Conservation (phyloP, 2,329 filamentous ascomycete genomes). For the Trichoderma sp. region DNA sequence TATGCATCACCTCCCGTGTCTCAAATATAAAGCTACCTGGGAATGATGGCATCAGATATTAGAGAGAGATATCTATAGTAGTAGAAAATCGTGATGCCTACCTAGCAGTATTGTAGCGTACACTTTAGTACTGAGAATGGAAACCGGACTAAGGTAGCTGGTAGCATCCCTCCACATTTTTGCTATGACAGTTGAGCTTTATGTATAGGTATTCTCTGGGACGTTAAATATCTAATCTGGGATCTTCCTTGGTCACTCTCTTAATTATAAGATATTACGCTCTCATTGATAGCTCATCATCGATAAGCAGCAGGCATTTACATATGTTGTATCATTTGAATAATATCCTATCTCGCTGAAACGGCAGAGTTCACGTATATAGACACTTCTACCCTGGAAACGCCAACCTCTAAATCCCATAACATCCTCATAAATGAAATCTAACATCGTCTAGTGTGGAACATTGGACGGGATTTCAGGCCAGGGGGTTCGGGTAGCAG, state of each 20-base stretch:
- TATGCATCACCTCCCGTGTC: not conserved
- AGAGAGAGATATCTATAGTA: not conserved
- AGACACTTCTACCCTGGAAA: not conserved
- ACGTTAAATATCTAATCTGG: not conserved
- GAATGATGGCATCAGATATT: not conserved
- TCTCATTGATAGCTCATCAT: not conserved
- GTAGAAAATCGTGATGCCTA: not conserved
- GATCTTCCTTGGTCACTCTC: not conserved
- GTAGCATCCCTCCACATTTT: not conserved
- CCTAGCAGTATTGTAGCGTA: not conserved
- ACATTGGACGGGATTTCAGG: slow-evolving; percentile 12
- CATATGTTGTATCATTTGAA: not conserved
- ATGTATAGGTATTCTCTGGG: not conserved
- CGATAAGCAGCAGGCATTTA: not conserved
- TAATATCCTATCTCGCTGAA: not conserved
- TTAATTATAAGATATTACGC: not conserved
- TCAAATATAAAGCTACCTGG: not conserved
- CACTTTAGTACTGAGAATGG: not conserved
- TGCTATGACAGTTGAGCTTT: not conserved
- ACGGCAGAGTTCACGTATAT: not conserved
- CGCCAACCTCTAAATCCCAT: not conserved
- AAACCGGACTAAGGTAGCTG: not conserved
- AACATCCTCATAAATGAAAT: not conserved
- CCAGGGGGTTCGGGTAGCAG: slow-evolving; percentile 13
- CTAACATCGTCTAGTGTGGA: not conserved